Conservation (phyloP, 805 yeast genomes). For the Monosporozyma servazzii region DNA sequence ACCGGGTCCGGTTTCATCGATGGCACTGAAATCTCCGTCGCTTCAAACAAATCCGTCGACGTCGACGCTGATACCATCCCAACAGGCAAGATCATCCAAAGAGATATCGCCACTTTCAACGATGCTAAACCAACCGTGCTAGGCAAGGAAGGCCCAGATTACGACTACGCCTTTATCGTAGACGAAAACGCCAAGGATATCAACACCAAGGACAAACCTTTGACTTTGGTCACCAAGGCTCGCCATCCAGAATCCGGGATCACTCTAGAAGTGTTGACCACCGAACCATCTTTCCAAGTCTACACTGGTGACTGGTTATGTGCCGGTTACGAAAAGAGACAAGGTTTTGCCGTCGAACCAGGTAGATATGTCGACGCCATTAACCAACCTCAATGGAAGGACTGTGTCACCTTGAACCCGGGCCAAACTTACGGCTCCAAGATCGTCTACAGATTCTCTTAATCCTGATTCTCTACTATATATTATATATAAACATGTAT, state of each 20-base stretch:
- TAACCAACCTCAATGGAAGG: constrained; percentile 38
- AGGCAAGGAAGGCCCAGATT: constrained; percentile 25
- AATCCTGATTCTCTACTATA: too few species aligned
- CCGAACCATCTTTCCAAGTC: constrained; percentile 60
- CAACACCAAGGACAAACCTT: constrained; percentile 31
- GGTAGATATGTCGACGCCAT: constrained; percentile 50
- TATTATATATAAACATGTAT: neutral
- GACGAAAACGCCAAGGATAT: constrained; percentile 19
- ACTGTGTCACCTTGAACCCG: constrained; percentile 39
- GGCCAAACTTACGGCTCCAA: constrained; percentile 48
- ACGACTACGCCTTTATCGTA: constrained; percentile 43
- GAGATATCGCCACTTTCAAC: constrained; percentile 21
- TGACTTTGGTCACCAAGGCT: constrained; percentile 36
- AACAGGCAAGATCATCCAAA: constrained; percentile 36
- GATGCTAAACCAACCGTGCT: constrained; percentile 20
- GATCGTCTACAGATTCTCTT: constrained; percentile 21
- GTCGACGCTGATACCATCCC: constrained; percentile 35
- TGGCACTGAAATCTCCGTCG: constrained; percentile 34
- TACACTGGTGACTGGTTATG: constrained; percentile 50
- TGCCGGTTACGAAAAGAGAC: constrained; percentile 31
- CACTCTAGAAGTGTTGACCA: constrained; percentile 38
- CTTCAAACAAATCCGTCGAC: constrained; percentile 34
- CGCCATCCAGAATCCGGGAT: constrained; percentile 37
- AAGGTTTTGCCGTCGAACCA: constrained; percentile 58
- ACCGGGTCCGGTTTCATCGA: constrained; percentile 24